Conservation (phyloP, 140 eudicot species). For the Senecio squalidus region DNA sequence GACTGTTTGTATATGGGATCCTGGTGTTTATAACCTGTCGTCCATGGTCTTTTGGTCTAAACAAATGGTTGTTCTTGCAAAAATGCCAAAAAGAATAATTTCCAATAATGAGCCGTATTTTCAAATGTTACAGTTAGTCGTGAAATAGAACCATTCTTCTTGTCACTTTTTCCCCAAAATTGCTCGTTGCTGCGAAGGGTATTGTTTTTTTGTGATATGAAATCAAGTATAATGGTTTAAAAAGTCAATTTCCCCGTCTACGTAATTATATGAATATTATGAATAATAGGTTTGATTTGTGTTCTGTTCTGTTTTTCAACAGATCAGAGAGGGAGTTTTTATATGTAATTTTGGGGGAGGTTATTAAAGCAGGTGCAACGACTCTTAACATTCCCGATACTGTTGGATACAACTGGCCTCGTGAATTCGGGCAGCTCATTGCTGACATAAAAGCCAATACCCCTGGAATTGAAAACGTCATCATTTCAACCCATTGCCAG, state of each 20-base stretch:
- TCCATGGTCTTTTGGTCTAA: neutral
- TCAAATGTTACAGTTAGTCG: neutral
- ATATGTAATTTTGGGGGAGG: slow-evolving; percentile 76
- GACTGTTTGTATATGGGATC: neutral
- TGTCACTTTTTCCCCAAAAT: neutral
- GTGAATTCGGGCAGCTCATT: slow-evolving; percentile 78
- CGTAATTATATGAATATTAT: neutral
- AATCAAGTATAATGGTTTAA: neutral
- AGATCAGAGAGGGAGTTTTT: slow-evolving; percentile 87
- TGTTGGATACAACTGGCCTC: slow-evolving; percentile 73
- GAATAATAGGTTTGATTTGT: too few species aligned
- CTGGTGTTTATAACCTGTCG: neutral
- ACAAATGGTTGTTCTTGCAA: neutral
- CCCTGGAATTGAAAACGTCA: slow-evolving; percentile 81
- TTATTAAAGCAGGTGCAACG: slow-evolving; percentile 92
- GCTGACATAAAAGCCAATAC: slow-evolving; percentile 88
- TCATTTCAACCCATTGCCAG: slow-evolving; percentile 86
- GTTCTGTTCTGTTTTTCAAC: slow-evolving; percentile 13
- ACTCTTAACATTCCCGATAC: slow-evolving; percentile 90
- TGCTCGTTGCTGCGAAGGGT: neutral
- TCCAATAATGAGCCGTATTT: neutral
- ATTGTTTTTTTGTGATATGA: neutral
- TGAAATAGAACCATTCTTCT: neutral
- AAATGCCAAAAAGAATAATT: neutral
- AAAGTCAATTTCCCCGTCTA: neutral